Base-by-base conservation (phyloP, 139 green algal species). In the Diplosphaera chodatii region DNA sequence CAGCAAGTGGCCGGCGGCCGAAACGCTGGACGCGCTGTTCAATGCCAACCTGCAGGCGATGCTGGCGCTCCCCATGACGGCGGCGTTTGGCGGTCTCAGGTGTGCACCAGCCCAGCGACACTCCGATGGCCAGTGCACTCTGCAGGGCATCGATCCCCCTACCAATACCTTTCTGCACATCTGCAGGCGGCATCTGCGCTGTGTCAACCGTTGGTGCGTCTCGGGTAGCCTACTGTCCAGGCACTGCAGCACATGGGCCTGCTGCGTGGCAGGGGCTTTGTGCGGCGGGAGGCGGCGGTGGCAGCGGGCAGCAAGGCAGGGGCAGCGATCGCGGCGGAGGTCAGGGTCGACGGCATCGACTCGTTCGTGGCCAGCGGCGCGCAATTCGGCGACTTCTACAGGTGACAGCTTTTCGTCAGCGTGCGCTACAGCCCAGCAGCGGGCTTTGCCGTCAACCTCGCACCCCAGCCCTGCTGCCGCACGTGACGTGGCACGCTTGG, bases 1-100 rank as follows among this genome's bases (percentile, higher is more conserved):
- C 0, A 28, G 66, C 55, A 98, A 98, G 79, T 91, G 84, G 84
- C 90, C 89, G 16, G 32, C 79, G 15, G 75, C 78, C 30, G 55
- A 32, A 20, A 6, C 68, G 23, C 80, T 95, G 34, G 69, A 75
- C 1, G 21, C 56, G 28, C 72, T 94, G 37, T 95, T 83, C 78
- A 55, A 81, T 32, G 82, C 93, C 74, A 94, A 96, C 74, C 63
- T 72, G 55, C 64, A 83, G 0, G 82, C 87, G 18, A 59, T 95
- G 75, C 55, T 93, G 21, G 73, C 80, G 15, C 87, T 86, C 22
- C 75, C 87, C 0, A 37, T 88, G 22, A 67, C 64, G 2, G 82
- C 82, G 3, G 72, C 68, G 1, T 73, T 88, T 20, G 82, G 85
- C 13, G 87, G 90, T 8, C 32, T 80, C 55, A 73, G 69, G 75